Conservation (phyloP, 257 asterid genomes). For the Fraxinus quadrangulata region DNA sequence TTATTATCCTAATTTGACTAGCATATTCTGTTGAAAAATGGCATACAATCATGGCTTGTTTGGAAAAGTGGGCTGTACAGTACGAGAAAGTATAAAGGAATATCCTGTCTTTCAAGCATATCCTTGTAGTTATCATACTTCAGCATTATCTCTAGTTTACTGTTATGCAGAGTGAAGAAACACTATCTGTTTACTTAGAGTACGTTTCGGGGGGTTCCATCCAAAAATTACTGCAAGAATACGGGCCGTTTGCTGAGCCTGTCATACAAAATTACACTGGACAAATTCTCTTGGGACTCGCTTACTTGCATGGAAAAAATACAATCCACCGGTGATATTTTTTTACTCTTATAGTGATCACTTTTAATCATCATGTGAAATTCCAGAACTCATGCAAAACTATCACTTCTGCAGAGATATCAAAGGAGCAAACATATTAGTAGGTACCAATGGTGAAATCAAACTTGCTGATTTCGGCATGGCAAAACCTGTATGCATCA, state of each 20-base stretch:
- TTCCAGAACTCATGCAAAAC: constrained; percentile 17
- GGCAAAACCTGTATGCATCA: constrained; percentile 86
- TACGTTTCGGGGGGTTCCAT: constrained; percentile 98
- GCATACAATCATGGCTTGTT: not conserved
- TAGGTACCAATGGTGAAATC: constrained; percentile 91
- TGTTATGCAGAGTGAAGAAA: constrained; percentile 64
- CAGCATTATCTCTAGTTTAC: constrained; percentile 15
- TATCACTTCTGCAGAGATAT: constrained; percentile 69
- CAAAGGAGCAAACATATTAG: constrained; percentile 96
- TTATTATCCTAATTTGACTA: not conserved
- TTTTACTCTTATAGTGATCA: constrained; percentile 19
- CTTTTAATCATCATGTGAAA: constrained; percentile 12
- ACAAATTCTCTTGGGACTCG: constrained; percentile 77
- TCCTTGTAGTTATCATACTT: not conserved
- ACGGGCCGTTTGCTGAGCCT: constrained; percentile 90
- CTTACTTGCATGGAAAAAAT: constrained; percentile 87
- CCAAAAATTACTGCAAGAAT: constrained; percentile 88
- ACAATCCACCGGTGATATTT: constrained; percentile 80
- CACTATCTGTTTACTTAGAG: constrained; percentile 85
- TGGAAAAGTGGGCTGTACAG: not conserved
- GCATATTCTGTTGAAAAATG: not conserved
- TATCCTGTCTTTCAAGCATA: not conserved
- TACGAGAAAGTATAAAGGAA: not conserved
- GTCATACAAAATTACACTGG: constrained; percentile 92
- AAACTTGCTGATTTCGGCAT: constrained; percentile 98